A percentile compares a stretch with the other conserved stretches of the same genome.
Evolutionary conservation across 192 early-diverging fungal genomes (phyloP).

Genomic region (Entophlyctis luteolus): DNA sequence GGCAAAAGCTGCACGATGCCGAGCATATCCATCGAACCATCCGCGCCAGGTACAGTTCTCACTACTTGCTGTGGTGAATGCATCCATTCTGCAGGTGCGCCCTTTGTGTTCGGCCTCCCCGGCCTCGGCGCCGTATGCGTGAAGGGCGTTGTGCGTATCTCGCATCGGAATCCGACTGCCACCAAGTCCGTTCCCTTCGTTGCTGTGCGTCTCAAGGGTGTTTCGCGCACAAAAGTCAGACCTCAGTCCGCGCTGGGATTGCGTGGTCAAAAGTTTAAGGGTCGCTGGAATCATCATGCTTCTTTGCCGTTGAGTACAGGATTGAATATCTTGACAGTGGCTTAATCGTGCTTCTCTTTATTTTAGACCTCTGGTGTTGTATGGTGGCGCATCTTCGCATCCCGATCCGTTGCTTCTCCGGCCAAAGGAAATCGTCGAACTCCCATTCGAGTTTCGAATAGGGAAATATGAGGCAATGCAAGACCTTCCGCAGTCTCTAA

Average conservation of each 20-base stretch:
- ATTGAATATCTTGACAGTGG: not conserved
- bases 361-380: slow-evolving; percentile 7
- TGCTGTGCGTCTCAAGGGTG: slow-evolving; percentile 12
- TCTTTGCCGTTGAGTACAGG: not conserved
- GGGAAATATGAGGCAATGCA: slow-evolving; percentile 17
- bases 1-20: too few relatives aligned
- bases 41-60: too few relatives aligned
- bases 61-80: too few relatives aligned
- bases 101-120: slow-evolving; percentile 13
- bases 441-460: slow-evolving; percentile 24
- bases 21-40: too few relatives aligned
- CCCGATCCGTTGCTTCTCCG: not conserved
- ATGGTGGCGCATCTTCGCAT: slow-evolving; percentile 6
- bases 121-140: slow-evolving; percentile 15
- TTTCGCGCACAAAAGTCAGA: slow-evolving; percentile 10
- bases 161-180: slow-evolving; percentile 7
- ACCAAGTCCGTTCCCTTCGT: slow-evolving; percentile 8
- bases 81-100: not conserved
- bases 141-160: slow-evolving; percentile 8
- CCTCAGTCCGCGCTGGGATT: not conserved
- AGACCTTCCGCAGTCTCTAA: slow-evolving; percentile 21
- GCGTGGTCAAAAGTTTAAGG: slow-evolving; percentile 19
- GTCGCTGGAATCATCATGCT: slow-evolving; percentile 1
- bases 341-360: not conserved
- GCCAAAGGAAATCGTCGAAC: not conserved